Evolutionary conservation across 306 rosid genomes (phyloP).

Genomic region (Astragalus membranaceus): DNA sequence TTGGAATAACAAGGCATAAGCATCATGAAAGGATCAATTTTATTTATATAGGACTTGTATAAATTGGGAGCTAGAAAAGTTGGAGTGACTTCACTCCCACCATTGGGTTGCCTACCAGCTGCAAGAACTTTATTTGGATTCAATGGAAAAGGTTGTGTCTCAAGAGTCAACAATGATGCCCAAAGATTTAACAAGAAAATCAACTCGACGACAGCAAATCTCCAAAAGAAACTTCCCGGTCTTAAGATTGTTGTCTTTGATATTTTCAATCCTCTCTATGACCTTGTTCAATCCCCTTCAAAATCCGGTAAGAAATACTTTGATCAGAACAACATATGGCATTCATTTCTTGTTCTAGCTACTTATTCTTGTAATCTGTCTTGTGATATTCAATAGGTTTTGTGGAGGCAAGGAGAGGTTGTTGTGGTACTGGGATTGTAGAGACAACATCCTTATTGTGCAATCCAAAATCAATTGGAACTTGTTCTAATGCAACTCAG

Average conservation of each 20-base stretch:
- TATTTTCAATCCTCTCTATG: constrained; percentile 66
- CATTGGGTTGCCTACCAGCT: constrained; percentile 85
- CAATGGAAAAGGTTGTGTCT: constrained; percentile 58
- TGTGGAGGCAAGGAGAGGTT: constrained; percentile 68
- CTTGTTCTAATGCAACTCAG: constrained; percentile 76
- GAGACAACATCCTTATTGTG: constrained; percentile 71
- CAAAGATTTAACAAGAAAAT: constrained; percentile 75
- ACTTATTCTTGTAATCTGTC: not conserved
- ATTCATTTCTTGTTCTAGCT: not conserved
- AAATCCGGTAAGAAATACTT: constrained; percentile 45
- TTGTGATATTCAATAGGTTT: constrained; percentile 44
- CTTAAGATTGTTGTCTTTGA: constrained; percentile 75
- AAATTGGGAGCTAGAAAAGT: constrained; percentile 80
- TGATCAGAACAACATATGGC: not conserved
- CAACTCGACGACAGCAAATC: constrained; percentile 49
- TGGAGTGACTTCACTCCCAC: constrained; percentile 92
- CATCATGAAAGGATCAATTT: too few species aligned
- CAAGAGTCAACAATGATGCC: constrained; percentile 59
- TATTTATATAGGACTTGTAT: constrained; percentile 60
- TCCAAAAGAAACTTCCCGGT: constrained; percentile 65
- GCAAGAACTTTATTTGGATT: constrained; percentile 60
- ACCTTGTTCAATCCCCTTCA: constrained; percentile 72
- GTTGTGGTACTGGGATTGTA: constrained; percentile 76
- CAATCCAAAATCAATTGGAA: constrained; percentile 69
- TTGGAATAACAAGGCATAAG: not conserved